Base-by-base conservation (phyloP, 2,329 filamentous ascomycete species). In the Alternaria sp. region DNA sequence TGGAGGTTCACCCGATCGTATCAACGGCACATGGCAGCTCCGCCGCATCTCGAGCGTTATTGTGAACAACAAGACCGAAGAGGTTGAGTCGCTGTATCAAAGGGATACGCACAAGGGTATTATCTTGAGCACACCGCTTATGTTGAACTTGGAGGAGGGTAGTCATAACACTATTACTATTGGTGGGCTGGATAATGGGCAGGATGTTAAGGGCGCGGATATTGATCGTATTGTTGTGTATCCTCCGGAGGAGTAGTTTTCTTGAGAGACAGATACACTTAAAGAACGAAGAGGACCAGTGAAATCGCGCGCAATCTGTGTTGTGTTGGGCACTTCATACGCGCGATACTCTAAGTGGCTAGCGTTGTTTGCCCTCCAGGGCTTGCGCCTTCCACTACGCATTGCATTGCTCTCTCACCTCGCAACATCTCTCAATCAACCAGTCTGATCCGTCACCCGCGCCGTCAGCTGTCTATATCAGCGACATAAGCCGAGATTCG, bases 161-260 rank as follows among this genome's bases (percentile, higher is more conserved):
- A 80, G 77, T 11, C 86, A 88, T 13, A 89, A 89, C 63, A 86
- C 81, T 0, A 88, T 90, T 54, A 86, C 84, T 2, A 81, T 90
- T 23, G 87, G 87, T 0, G 87, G 88, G 0, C 63, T 89, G 49
- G 81, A 75, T 51, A 89, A 89, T 59, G 87, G 86, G 0, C 80
- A 86, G 50, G 85, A 87, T 59, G 81, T 82, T 17, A 88, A 86
- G 72, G 86, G 87, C 0, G 87, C 85, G 1, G 87, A 89, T 69
- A 70, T 89, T 21, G 87, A 89, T 66, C 81, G 82, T 13, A 85
- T 89, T 67, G 82, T 89, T 1, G 87, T 89, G 0, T 89, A 89
- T 73, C 87, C 87, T 1, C 79, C 85, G 0, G 87, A 89, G 74
- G 63, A 70, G 46, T 73, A 71, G 58, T 17, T 17, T 40, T 2